phyloP scores from a whole-genome alignment of 805 yeast genomes.

The Barnettozyma siamensis region DNA sequence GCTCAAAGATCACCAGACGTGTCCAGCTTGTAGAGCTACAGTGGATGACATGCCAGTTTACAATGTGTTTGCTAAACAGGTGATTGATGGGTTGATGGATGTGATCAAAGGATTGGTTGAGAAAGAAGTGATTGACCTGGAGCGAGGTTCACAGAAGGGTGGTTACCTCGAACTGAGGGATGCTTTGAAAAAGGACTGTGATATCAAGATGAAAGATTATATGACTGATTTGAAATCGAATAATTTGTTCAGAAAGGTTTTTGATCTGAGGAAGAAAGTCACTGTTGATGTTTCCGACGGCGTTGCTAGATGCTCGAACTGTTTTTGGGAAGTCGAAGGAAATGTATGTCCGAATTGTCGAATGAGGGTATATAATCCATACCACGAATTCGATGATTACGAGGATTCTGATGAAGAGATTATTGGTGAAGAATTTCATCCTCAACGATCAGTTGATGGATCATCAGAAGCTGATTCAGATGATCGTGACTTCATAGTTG shows the following conservation, averaged over 20 bases:
- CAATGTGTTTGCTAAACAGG: slow-evolving; percentile 27
- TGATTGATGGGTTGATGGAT: neutral
- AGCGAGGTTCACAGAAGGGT: too few relatives aligned
- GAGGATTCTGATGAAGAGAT: slow-evolving; percentile 4
- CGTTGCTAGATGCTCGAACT: slow-evolving; percentile 65
- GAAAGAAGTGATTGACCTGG: neutral
- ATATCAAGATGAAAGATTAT: slow-evolving; percentile 30
- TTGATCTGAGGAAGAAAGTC: slow-evolving; percentile 39
- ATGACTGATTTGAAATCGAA: slow-evolving; percentile 33
- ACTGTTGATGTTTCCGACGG: slow-evolving; percentile 62
- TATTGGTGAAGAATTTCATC: neutral
- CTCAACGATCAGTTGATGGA: neutral
- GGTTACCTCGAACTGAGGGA: slow-evolving; percentile 1
- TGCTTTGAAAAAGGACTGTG: slow-evolving; percentile 14
- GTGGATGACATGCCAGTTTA: slow-evolving; percentile 45
- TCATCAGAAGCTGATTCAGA: slow-evolving; percentile 1
- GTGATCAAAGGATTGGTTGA: neutral
- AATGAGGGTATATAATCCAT: slow-evolving; percentile 35
- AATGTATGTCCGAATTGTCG: slow-evolving; percentile 66
- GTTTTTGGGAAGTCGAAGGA: slow-evolving; percentile 78
- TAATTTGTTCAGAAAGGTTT: slow-evolving; percentile 43
- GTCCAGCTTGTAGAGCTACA: slow-evolving; percentile 61
- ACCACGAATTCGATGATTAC: neutral
- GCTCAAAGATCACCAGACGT: slow-evolving; percentile 51
- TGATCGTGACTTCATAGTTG: slow-evolving; percentile 17